Base-by-base conservation (phyloP, 2,329 filamentous ascomycete species). In the Leptographium procerum region DNA sequence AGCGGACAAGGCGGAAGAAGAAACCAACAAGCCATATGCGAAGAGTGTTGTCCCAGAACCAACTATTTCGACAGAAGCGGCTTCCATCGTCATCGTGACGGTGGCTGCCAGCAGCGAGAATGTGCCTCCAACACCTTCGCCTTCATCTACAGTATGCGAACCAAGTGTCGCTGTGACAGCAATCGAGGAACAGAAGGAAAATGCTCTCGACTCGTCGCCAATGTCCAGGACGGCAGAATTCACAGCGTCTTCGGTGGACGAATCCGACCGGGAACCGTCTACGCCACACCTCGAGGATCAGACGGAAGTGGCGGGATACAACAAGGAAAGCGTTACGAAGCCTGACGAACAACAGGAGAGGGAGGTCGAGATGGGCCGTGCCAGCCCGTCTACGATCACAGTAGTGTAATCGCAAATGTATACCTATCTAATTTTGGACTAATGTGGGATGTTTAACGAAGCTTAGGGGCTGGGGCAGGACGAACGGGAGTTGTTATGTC, bases 211-310 rank as follows among this genome's bases (percentile, higher is more conserved):
- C 28, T 31, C 26, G 8, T 31, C 29, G 29, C 50, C 50, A 11
- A 31, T 31, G 2, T 54, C 55, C 4, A 57, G 59, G 19, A 56
- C 55, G 9, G 33, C 57, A 2, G 62, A 61, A 28, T 51, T 52
- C 2, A 60, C 61, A 11, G 54, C 58, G 5, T 45, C 62, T 3
- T 59, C 60, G 9, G 57, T 56, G 1, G 63, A 65, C 48, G 62
- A 62, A 29, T 64, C 58, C 3, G 52, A 61, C n/a, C 31, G 40
- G 1, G 62, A 64, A 43, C 62, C 60, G 9, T 56, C 60, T 58
- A 65, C 64, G 2, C 64, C 64, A 0, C 58, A 59, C 5, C 55
- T 57, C 7, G 61, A 62, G 3, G 60, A 61, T 22, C 36, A 48
- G 26, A 43, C 28, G 40, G 26, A 13, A 14, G 34, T 45, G 8